Evolutionary conservation across 352 stramenopile species (phyloP).

Genomic region (Phytopythium sindhum): DNA sequence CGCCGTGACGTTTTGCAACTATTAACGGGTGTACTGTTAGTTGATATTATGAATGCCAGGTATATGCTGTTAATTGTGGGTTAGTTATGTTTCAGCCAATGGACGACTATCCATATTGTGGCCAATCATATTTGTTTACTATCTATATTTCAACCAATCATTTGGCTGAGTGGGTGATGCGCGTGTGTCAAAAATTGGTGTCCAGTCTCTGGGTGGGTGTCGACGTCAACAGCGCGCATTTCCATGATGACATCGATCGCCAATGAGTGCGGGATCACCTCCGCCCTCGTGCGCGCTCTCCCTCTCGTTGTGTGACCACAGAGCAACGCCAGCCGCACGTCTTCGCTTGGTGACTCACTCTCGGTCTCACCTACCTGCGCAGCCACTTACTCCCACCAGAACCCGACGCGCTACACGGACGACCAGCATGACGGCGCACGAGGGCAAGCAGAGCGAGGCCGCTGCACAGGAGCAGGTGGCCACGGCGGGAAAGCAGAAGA

Average conservation of each 20-base stretch:
- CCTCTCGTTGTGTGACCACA: background rate
- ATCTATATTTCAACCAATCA: background rate
- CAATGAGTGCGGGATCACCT: background rate
- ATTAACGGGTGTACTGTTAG: background rate
- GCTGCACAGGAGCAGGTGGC: constrained; percentile 8
- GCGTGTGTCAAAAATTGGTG: background rate
- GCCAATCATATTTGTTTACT: background rate
- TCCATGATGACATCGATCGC: constrained; percentile 9
- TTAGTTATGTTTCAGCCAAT: no score
- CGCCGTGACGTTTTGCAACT: no score
- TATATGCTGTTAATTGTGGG: constrained; percentile 7
- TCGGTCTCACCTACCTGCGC: background rate
- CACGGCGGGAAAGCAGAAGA: constrained; percentile 5
- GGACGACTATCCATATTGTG: background rate
- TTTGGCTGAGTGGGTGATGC: background rate
- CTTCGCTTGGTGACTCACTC: background rate
- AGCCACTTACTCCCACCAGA: background rate
- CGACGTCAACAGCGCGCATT: constrained; percentile 7
- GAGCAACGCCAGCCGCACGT: background rate
- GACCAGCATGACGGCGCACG: constrained; percentile 24
- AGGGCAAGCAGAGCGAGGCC: constrained; percentile 2
- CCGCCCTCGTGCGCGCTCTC: background rate
- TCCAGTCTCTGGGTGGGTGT: background rate
- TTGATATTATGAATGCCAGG: constrained; percentile 11
- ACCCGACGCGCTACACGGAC: background rate